Conservation (phyloP, 306 rosid genomes). For the Arachis hypogaea region DNA sequence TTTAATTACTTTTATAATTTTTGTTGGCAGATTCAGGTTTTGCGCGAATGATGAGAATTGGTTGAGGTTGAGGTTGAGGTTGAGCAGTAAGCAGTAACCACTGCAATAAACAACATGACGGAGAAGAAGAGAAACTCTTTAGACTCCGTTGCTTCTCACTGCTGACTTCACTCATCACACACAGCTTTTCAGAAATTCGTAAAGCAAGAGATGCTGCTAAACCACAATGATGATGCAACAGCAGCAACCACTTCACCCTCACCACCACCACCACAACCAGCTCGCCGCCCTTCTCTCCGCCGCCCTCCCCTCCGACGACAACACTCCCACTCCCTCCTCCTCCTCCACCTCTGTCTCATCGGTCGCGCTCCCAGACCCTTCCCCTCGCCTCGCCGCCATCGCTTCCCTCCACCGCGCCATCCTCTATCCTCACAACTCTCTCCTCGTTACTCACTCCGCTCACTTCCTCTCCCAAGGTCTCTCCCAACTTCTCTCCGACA, state of each 20-base stretch:
- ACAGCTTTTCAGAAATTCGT: background rate
- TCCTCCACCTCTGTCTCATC: background rate
- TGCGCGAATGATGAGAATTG: too few species aligned
- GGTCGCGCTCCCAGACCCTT: slow-evolving; percentile 54
- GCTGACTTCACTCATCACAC: too few species aligned
- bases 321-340: slow-evolving; percentile 48
- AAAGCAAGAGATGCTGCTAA: slow-evolving; percentile 8
- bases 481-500: slow-evolving; percentile 87
- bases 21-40: too few species aligned
- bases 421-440: slow-evolving; percentile 79
- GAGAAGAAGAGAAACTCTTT: background rate
- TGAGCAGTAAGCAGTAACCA: background rate
- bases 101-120: background rate
- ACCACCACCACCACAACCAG: slow-evolving; percentile 82
- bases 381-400: slow-evolving; percentile 74
- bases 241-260: slow-evolving; percentile 75
- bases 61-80: too few species aligned
- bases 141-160: background rate
- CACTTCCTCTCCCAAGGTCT: slow-evolving; percentile 78
- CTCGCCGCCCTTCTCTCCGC: slow-evolving; percentile 83
- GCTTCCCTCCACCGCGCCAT: slow-evolving; percentile 86
- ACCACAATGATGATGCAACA: background rate
- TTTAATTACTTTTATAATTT: too few species aligned
- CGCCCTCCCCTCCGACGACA: slow-evolving; percentile 71
- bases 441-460: slow-evolving; percentile 91